Conservation (phyloP, 2,329 filamentous ascomycete genomes). For the Tolypocladium ovalisporum region DNA sequence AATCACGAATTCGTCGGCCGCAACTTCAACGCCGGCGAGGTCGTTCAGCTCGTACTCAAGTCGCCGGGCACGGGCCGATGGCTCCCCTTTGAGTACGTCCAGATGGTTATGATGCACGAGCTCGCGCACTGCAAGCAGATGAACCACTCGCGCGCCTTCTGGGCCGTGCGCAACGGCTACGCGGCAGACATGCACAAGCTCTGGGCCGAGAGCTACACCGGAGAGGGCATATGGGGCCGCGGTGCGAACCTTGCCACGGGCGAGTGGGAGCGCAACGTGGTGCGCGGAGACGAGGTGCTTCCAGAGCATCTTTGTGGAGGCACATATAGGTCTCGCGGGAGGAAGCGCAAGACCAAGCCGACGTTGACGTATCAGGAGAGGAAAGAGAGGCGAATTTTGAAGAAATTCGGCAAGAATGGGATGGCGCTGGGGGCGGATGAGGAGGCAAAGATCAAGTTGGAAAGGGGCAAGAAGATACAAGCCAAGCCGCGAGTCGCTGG, state of each 20-base stretch:
- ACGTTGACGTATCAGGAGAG: conserved; percentile 57
- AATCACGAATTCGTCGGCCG: conserved; percentile 78
- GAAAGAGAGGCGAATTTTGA: conserved; percentile 60
- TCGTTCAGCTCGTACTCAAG: conserved; percentile 74
- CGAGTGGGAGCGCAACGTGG: conserved; percentile 42
- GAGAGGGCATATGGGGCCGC: conserved; percentile 75
- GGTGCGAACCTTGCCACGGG: conserved; percentile 54
- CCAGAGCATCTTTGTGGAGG: conserved; percentile 72
- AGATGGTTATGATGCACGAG: conserved; percentile 96
- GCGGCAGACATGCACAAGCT: conserved; percentile 59
- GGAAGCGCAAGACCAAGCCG: conserved; percentile 43
- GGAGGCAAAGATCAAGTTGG: conserved; percentile 51
- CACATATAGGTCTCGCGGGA: conserved; percentile 54
- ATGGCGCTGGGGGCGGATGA: conserved; percentile 60
- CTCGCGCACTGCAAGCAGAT: conserved; percentile 83
- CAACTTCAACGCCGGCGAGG: conserved; percentile 84
- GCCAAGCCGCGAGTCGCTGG: conserved; percentile 63
- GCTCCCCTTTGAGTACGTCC: conserved; percentile 74
- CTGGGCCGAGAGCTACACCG: conserved; percentile 61
- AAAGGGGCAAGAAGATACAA: conserved; percentile 50
- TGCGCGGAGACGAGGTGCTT: conserved; percentile 42
- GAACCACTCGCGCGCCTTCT: conserved; percentile 78
- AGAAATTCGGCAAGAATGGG: conserved; percentile 67
- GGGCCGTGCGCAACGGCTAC: conserved; percentile 66
- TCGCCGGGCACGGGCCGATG: conserved; percentile 53